A percentile compares a stretch with the other conserved stretches of the same genome.
Evolutionary conservation across 768 basidiomycete species (phyloP).

Genomic region (Xanthoconium stramineum): DNA sequence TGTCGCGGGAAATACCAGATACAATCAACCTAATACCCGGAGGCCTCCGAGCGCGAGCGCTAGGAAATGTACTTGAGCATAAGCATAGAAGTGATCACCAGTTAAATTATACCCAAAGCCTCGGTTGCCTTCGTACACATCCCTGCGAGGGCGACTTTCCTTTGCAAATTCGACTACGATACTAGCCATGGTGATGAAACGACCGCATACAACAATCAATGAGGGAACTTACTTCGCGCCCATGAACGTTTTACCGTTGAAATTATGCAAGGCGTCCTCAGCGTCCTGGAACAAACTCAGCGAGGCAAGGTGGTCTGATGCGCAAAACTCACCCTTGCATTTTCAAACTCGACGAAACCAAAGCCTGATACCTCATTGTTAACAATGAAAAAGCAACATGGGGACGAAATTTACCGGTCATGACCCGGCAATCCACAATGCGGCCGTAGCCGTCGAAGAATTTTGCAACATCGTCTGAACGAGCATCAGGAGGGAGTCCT

Average conservation of each 20-base stretch:
- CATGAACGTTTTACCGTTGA: constrained; percentile 88
- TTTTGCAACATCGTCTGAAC: constrained; percentile 80
- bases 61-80: constrained; percentile 30
- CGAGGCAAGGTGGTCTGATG: neutral
- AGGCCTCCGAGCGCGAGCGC: constrained; percentile 69
- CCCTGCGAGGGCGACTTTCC: constrained; percentile 83
- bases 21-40: constrained; percentile 83
- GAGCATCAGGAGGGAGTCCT: constrained; percentile 84
- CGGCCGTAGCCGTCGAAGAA: constrained; percentile 89
- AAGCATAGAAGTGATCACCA: constrained; percentile 3
- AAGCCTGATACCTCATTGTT: constrained; percentile 56
- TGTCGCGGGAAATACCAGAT: constrained; percentile 86
- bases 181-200: constrained; percentile 38
- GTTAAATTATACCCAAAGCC: constrained; percentile 48
- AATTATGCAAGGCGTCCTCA: constrained; percentile 85
- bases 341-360: constrained; percentile 97
- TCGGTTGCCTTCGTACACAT: constrained; percentile 59
- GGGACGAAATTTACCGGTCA: constrained; percentile 69
- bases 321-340: constrained; percentile 50
- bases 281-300: constrained; percentile 63
- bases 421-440: constrained; percentile 88
- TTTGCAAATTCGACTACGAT: constrained; percentile 97
- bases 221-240: constrained; percentile 55
- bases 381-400: neutral
- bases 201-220: neutral